Conservation (phyloP, 768 basidiomycete genomes). For the Lentinus brumalis region DNA sequence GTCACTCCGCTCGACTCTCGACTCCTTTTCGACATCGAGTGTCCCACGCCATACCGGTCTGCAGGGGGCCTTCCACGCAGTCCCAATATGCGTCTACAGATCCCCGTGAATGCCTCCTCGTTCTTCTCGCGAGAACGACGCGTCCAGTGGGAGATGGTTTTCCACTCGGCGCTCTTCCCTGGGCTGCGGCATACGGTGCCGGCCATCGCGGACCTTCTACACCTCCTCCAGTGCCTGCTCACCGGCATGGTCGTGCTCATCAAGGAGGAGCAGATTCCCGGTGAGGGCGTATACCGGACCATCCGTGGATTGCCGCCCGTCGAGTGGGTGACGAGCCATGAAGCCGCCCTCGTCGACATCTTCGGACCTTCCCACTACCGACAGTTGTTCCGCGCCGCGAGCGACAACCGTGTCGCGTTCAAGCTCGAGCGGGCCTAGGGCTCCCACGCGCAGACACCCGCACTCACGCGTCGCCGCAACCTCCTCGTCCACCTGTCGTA, state of each 20-base stretch:
- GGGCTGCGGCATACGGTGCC: slow-evolving; percentile 40
- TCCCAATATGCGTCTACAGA: slow-evolving; percentile 69
- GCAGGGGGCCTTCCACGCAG: slow-evolving; percentile 75
- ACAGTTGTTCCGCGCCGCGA: slow-evolving; percentile 71
- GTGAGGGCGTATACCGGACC: slow-evolving; percentile 68
- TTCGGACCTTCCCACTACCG: slow-evolving; percentile 75
- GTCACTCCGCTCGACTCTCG: slow-evolving; percentile 59
- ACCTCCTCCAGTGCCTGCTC: slow-evolving; percentile 44
- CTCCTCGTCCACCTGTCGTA: neutral
- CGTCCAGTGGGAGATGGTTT: slow-evolving; percentile 90
- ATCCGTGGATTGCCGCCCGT: slow-evolving; percentile 75
- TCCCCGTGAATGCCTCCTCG: slow-evolving; percentile 78
- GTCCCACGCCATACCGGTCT: slow-evolving; percentile 77
- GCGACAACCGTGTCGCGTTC: slow-evolving; percentile 69
- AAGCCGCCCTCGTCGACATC: slow-evolving; percentile 65
- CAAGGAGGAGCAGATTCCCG: slow-evolving; percentile 72
- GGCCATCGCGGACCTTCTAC: slow-evolving; percentile 39
- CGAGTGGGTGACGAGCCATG: slow-evolving; percentile 76
- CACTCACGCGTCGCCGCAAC: neutral
- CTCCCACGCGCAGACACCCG: slow-evolving; percentile 11
- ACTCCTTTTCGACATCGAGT: slow-evolving; percentile 80
- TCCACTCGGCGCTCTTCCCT: slow-evolving; percentile 49
- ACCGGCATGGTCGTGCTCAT: slow-evolving; percentile 52
- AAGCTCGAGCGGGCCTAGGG: slow-evolving; percentile 59
- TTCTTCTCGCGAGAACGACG: slow-evolving; percentile 86